phyloP scores from a whole-genome alignment of 345 rosid genomes.

The Eucalyptus cloeziana region DNA sequence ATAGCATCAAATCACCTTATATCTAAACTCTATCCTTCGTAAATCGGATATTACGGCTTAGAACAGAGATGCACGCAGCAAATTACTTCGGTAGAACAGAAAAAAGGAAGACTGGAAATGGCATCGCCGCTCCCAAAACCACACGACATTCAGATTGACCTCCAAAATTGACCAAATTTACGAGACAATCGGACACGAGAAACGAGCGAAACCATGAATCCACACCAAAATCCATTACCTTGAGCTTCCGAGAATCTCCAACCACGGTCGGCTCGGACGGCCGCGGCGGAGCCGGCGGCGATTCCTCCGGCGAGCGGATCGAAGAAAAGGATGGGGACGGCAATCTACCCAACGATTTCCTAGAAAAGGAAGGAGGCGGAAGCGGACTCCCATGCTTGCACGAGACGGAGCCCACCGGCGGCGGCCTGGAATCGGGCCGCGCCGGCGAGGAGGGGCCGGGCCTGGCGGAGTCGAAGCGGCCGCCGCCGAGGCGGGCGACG shows the following conservation, averaged over 20 bases:
- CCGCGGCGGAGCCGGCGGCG: slow-evolving; percentile 8
- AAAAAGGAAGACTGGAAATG: not conserved
- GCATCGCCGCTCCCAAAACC: not conserved
- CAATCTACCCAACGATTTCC: not conserved
- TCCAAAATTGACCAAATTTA: not conserved
- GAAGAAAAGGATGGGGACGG: not conserved
- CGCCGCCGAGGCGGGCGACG: slow-evolving; percentile 16
- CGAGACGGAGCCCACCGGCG: slow-evolving; percentile 22
- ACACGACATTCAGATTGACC: not conserved
- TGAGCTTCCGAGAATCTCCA: slow-evolving; percentile 17
- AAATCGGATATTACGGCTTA: not conserved
- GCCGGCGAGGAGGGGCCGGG: slow-evolving; percentile 5
- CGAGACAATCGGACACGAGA: not conserved
- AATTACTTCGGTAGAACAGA: not conserved
- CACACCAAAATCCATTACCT: slow-evolving; percentile 26
- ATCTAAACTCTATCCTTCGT: not conserved
- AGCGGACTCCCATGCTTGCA: slow-evolving; percentile 15
- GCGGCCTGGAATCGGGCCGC: slow-evolving; percentile 16
- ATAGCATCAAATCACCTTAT: not conserved
- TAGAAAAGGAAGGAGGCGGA: not conserved
- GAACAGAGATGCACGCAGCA: not conserved
- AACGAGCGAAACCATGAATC: not conserved
- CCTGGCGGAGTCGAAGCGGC: slow-evolving; percentile 9
- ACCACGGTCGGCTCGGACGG: slow-evolving; percentile 14
- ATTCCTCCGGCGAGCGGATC: slow-evolving; percentile 12